Conservation (phyloP, 192 early-diverging fungal genomes). For the Backusella psychrophila region DNA sequence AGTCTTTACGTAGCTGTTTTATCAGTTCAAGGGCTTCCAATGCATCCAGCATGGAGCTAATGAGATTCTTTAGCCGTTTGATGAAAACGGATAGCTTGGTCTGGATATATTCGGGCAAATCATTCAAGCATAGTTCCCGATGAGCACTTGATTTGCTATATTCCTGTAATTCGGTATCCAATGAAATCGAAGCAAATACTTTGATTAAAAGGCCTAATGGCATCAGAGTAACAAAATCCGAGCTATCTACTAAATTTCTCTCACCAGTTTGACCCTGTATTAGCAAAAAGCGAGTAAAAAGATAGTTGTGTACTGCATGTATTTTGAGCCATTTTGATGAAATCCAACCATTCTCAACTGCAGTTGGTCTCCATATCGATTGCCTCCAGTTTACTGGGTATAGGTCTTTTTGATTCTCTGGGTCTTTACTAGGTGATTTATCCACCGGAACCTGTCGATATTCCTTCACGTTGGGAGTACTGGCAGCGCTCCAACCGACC, state of each 20-base stretch:
- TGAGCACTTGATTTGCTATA: not conserved
- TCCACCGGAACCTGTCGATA: not conserved
- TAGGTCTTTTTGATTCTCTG: not conserved
- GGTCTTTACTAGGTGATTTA: not conserved
- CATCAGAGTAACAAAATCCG: not conserved
- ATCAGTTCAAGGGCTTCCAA: not conserved
- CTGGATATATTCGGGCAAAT: not conserved
- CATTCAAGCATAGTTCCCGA: not conserved
- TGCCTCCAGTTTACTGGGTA: not conserved
- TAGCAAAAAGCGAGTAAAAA: not conserved
- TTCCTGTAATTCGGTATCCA: not conserved
- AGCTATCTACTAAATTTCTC: not conserved
- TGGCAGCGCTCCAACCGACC: not conserved
- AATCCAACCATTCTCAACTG: constrained; percentile 1
- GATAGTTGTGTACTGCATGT: not conserved
- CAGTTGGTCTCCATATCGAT: not conserved
- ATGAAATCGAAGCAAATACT: not conserved
- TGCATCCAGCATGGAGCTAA: not conserved
- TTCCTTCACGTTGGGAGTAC: not conserved
- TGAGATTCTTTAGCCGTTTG: not conserved
- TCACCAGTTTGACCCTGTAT: not conserved
- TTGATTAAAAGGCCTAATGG: not conserved
- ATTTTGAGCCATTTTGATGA: not conserved
- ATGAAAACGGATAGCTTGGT: not conserved
- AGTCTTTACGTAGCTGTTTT: not conserved